Conservation (phyloP, 129 eudicot genomes). For the Gnaphalium uliginosum region DNA sequence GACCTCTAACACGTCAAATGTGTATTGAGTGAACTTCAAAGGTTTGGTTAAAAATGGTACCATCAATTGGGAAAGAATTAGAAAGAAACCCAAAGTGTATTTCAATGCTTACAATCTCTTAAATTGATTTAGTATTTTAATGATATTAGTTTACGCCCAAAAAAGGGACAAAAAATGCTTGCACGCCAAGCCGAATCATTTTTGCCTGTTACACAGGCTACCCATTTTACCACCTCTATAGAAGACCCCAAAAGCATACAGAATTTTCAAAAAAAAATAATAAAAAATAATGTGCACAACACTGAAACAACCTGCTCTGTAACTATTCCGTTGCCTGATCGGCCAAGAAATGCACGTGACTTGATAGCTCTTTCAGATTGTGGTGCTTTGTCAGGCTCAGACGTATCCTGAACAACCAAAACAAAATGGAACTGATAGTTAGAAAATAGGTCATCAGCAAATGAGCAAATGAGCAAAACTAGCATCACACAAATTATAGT, state of each 20-base stretch:
- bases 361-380: conserved; percentile 71
- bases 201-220: background rate
- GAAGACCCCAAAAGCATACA: background rate
- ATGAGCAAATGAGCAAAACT: conserved; percentile 1
- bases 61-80: background rate
- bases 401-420: conserved; percentile 52
- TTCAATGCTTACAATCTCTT: background rate
- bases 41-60: background rate
- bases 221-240: background rate
- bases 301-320: conserved; percentile 69
- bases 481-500: conserved; percentile 1
- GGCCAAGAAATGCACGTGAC: conserved; percentile 73
- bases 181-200: background rate
- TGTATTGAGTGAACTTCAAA: background rate
- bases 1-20: background rate
- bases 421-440: background rate
- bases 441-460: conserved; percentile 2
- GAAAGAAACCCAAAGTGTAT: background rate
- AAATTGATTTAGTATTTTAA: background rate
- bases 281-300: background rate
- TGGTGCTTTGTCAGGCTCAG: conserved; percentile 73
- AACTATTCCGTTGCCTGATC: conserved; percentile 69
- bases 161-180: background rate
- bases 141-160: background rate
- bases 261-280: background rate